These are phyloP conservation scores for Fusarium sp. DNA, from an alignment of 2,329 filamentous ascomycete genomes.

Conservation along the genomic window DNA sequence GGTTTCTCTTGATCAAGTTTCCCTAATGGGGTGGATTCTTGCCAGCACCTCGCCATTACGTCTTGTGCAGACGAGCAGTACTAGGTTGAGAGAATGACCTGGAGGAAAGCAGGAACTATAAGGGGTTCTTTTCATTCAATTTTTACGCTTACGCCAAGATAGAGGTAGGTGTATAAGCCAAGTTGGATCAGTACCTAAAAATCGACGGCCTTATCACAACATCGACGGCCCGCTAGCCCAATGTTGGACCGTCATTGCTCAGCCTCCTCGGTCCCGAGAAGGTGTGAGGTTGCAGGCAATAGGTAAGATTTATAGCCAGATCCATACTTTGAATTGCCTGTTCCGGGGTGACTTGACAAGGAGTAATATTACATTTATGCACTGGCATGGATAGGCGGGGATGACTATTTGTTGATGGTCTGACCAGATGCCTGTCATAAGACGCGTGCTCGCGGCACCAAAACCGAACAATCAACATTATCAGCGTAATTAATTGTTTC, in stretches of 20 bases:
- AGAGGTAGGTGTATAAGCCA: neutral
- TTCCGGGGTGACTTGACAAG: neutral
- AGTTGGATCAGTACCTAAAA: no score
- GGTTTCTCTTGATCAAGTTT: no score
- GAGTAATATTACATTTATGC: neutral
- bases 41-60: no score
- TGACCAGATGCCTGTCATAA: neutral
- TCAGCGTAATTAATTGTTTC: neutral
- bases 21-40: no score
- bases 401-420: neutral
- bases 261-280: neutral
- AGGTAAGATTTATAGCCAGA: neutral
- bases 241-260: neutral
- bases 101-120: neutral
- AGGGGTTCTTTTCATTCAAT: accelerated
- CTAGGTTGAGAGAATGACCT: no score
- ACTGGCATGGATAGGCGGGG: neutral
- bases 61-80: no score
- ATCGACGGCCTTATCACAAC: no score
- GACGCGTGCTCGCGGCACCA: neutral
- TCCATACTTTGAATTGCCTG: neutral
- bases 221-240: no score
- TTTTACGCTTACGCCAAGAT: neutral
- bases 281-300: neutral
- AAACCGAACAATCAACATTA: neutral